phyloP scores from a whole-genome alignment of 257 asterid species.

The Solanum lycopersicoides region DNA sequence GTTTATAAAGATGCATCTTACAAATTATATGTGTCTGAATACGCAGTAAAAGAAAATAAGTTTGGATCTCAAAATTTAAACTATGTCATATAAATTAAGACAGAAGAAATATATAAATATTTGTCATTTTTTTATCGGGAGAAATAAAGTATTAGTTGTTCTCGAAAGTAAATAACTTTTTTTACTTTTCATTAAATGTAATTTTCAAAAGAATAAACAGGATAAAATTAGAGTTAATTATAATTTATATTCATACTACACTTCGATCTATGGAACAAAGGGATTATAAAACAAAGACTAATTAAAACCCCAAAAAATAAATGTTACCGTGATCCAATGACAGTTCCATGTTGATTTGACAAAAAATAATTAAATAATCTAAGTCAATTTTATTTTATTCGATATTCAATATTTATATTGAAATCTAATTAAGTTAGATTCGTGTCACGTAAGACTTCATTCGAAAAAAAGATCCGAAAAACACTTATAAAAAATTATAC shows the following conservation, averaged over 20 bases:
- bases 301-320: neutral
- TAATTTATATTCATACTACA: neutral
- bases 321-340: neutral
- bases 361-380: neutral
- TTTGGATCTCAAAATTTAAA: neutral
- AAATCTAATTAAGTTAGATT: too few species aligned
- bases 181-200: neutral
- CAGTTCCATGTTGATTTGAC: neutral
- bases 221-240: neutral
- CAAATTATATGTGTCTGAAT: too few species aligned
- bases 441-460: fast-evolving
- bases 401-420: fast-evolving
- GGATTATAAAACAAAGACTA: neutral
- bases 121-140: too few species aligned
- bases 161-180: neutral
- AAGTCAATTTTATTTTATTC: neutral
- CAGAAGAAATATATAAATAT: too few species aligned
- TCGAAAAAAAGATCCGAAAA: too few species aligned
- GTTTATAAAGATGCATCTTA: too few species aligned
- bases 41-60: too few species aligned
- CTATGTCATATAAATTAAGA: neutral
- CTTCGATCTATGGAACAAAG: neutral
- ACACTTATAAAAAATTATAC: too few species aligned
- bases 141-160: neutral
- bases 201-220: neutral